Evolutionary conservation across 306 rosid species (phyloP), one percentile per base, ranked within the genome.

Genomic region (Rubus parviflorus): DNA sequence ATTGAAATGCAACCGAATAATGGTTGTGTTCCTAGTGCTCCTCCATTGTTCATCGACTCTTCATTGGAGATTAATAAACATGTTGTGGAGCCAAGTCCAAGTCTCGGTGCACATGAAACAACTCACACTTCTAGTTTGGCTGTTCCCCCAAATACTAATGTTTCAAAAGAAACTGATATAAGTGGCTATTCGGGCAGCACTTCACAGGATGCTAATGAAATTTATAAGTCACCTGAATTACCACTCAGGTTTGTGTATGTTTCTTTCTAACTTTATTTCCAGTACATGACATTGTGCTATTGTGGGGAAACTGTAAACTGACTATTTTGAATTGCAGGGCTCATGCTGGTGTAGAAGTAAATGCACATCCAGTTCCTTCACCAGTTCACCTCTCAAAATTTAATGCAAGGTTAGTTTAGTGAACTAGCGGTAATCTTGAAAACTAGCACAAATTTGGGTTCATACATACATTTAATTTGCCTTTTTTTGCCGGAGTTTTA

Each of bases 321-420:
- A 65, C 46, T 68, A 16, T 53, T 73, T 17, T 51, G 62, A n/a
- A 10, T 75, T 40, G 45, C 83, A 80, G 79, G 79, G 73, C 68
- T 42, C 3, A 37, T 64, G 47, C 45, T 67, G 78, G 70, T 83
- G 37, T 17, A 52, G 74, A 79, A 54, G 56, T 40, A 19, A 16
- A 46, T 46, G 72, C 46, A 76, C 73, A 75, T 49, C 54, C 61
- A 11, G 22, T 22, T 70, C 23, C 68, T 37, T 58, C 46, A 8
- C 54, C 54, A 20, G n/a, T 52, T 68, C 53, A 53, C 41, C 20
- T 76, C 58, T 79, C 87, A 23, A 71, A 60, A 4, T 84, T 74
- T 77, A 52, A 73, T 56, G 76, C 81, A 30, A 76, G 87, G 84
- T 73, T 69, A 63, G 70, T 63, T 70, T 72, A 58, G 73, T 54